Evolutionary conservation across 1,284 basidiomycete species (phyloP).

Genomic region (Lentinula novae-zelandiae): DNA sequence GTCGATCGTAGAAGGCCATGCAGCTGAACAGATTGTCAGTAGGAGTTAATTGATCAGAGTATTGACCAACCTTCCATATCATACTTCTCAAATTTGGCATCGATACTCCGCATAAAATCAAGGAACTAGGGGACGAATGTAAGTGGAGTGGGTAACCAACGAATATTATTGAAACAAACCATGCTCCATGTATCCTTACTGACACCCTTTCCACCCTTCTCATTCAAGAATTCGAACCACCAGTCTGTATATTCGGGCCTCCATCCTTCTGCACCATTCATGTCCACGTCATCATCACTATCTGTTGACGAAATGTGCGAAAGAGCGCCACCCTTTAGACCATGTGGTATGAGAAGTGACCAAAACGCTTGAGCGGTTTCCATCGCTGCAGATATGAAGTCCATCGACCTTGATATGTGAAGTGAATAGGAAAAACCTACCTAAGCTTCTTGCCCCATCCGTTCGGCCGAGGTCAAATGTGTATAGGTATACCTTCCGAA

Average conservation of each 20-base stretch:
- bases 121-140: constrained; percentile 51
- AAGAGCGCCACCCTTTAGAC: constrained; percentile 70
- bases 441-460: constrained; percentile 73
- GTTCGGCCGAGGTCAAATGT: constrained; percentile 84
- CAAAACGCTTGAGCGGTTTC: constrained; percentile 84
- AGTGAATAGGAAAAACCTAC: constrained; percentile 30
- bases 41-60: not conserved
- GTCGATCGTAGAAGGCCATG: constrained; percentile 88
- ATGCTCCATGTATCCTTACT: constrained; percentile 95
- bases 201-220: constrained; percentile 76
- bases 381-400: constrained; percentile 38
- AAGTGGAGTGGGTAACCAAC: constrained; percentile 1
- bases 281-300: constrained; percentile 43
- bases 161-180: constrained; percentile 40
- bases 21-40: constrained; percentile 41
- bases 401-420: not conserved
- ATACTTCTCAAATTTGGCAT: constrained; percentile 77
- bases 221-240: constrained; percentile 83
- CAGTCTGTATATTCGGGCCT: constrained; percentile 61
- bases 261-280: constrained; percentile 56
- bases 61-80: constrained; percentile 71
- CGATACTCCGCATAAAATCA: constrained; percentile 80
- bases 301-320: constrained; percentile 36
- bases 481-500: constrained; percentile 84
- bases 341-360: constrained; percentile 79